These are phyloP conservation scores for Pterulicium gracile DNA, from an alignment of 1,284 basidiomycete genomes.

Conservation along the genomic window DNA sequence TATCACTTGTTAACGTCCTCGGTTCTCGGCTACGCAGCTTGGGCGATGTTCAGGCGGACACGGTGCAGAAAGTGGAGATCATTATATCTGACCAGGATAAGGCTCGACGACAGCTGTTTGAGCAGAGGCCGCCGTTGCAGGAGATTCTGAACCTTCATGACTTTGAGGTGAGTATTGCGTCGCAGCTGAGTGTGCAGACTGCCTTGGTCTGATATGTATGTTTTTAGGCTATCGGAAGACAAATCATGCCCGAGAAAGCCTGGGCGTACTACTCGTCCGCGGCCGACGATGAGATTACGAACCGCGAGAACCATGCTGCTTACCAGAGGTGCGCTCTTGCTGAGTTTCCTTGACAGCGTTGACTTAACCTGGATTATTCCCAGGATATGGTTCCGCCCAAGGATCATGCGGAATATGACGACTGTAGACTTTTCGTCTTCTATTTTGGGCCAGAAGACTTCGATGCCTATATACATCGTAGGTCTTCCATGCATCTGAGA, in stretches of 20 bases:
- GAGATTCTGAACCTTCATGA: constrained; percentile 85
- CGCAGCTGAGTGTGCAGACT: background rate
- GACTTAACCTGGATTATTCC: background rate
- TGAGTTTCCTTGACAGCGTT: background rate
- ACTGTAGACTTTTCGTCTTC: constrained; percentile 76
- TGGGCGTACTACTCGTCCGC: constrained; percentile 90
- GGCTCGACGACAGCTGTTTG: constrained; percentile 39
- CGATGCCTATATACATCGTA: constrained; percentile 73
- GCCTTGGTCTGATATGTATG: too few species aligned
- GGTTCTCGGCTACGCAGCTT: constrained; percentile 32
- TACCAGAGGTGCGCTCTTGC: constrained; percentile 56
- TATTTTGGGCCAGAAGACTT: constrained; percentile 63
- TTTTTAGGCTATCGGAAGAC: constrained; percentile 54
- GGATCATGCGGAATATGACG: constrained; percentile 77
- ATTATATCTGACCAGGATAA: constrained; percentile 51
- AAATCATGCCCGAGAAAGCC: constrained; percentile 67
- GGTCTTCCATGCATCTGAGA: constrained; percentile 17
- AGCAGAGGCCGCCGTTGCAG: constrained; percentile 54
- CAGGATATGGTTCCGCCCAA: constrained; percentile 90
- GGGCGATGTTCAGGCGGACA: constrained; percentile 57
- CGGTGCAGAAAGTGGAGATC: constrained; percentile 46
- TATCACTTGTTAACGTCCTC: constrained; percentile 2
- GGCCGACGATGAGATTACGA: constrained; percentile 82
- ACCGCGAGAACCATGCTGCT: constrained; percentile 80
- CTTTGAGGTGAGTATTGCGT: constrained; percentile 61